These are phyloP conservation scores for Globisporangium carolinianum DNA, from an alignment of 352 stramenopile species.

Conservation along the genomic window DNA sequence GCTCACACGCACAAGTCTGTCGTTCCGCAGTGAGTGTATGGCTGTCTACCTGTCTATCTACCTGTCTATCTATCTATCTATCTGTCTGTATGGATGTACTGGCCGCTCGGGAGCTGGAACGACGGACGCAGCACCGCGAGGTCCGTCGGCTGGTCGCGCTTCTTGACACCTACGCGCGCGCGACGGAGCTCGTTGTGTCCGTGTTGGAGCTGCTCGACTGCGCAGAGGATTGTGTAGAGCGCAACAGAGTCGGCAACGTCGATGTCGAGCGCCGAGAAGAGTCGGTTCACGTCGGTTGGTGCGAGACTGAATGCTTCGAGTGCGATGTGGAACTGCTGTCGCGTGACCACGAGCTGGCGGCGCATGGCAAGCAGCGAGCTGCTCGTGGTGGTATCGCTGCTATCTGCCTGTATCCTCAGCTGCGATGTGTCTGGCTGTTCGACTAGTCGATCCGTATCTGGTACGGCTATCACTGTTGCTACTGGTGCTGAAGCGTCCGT, in stretches of 20 bases:
- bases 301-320: slow-evolving; percentile 44
- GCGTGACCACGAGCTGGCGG: slow-evolving; percentile 31
- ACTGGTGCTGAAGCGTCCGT: no score
- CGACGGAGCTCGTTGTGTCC: slow-evolving; percentile 36
- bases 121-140: slow-evolving; percentile 24
- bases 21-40: no score
- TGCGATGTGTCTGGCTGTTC: not conserved
- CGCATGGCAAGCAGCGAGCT: slow-evolving; percentile 21
- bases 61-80: no score
- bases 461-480: no score
- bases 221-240: slow-evolving; percentile 42
- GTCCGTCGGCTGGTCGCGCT: slow-evolving; percentile 28
- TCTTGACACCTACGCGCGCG: slow-evolving; percentile 37
- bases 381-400: not conserved
- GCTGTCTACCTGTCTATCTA: no score
- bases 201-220: slow-evolving; percentile 35
- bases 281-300: slow-evolving; percentile 41
- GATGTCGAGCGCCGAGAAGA: slow-evolving; percentile 55
- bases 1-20: no score
- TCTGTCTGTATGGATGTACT: no score
- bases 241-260: slow-evolving; percentile 38
- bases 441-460: no score
- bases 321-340: slow-evolving; percentile 52
- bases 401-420: no score
- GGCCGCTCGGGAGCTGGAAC: slow-evolving; percentile 7